Evolutionary conservation across 192 early-diverging fungal species (phyloP).

Genomic region (Backusella tuberculispora): DNA sequence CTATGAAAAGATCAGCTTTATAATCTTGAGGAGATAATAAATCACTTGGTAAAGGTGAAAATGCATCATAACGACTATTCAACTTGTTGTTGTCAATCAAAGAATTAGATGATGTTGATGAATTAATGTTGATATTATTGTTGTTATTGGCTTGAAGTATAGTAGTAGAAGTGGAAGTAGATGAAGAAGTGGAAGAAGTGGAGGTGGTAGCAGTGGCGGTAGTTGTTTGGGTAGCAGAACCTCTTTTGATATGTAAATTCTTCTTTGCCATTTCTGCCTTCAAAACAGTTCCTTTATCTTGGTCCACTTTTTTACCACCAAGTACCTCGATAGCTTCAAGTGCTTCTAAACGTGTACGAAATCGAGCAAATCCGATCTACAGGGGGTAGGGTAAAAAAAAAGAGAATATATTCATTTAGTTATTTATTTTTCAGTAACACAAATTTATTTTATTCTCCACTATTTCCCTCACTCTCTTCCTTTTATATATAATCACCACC

Average conservation of each 20-base stretch:
- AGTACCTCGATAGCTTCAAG: conserved; percentile 89
- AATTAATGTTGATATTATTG: background rate
- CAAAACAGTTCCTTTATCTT: conserved; percentile 76
- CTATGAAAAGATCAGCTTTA: conserved; percentile 29
- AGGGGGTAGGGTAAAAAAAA: background rate
- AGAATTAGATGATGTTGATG: background rate
- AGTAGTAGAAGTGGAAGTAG: conserved; percentile 19
- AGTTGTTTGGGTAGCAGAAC: conserved; percentile 38
- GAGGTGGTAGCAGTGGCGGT: conserved; percentile 23
- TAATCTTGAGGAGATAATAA: conserved; percentile 52
- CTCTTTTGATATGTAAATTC: conserved; percentile 93
- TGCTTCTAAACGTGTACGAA: conserved; percentile 89
- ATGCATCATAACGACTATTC: conserved; percentile 25
- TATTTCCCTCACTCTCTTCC: background rate
- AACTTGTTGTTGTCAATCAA: conserved; percentile 1
- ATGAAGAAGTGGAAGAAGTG: conserved; percentile 18
- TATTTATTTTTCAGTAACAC: conserved; percentile 3
- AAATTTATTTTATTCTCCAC: background rate
- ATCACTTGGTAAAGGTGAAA: conserved; percentile 55
- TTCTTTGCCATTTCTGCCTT: conserved; percentile 99
- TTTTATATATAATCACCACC: background rate
- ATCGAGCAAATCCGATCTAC: conserved; percentile 98
- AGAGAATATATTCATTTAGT: background rate
- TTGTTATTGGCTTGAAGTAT: background rate
- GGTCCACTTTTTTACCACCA: conserved; percentile 87